Base-by-base conservation (phyloP, 1,284 basidiomycete genomes). In the Pseudozyma pruni region DNA sequence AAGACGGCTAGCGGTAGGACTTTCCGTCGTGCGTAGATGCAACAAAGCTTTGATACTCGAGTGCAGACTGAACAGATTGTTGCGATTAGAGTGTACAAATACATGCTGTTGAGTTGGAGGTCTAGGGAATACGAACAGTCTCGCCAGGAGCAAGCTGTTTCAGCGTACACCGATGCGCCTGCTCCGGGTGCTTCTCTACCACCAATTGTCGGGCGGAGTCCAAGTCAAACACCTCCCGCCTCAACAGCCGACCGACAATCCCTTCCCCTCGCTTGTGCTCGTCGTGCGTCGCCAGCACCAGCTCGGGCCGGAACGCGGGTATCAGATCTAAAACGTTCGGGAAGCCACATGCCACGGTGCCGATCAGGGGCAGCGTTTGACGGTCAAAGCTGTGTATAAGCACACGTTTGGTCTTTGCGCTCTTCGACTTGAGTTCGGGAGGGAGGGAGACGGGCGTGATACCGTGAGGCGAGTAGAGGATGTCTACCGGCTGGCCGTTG, bases 1-100 rank as follows among this genome's bases (percentile, higher is more conserved):
- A 98, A 93, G 87, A 99, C 96, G 17, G 93, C 91, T 23, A 93
- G 61, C 31, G 79, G 79, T 14, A 66, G 78, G 39, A 77, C 78
- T 23, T 80, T 80, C 70, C 75, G 75, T 35, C 70, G 74, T 19
- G 63, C 71, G 25, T 76, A 61, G 16, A 25, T 10, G 35, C 4
- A 23, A 25, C 27, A 22, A 2, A 20, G 4, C 3, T 7, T 8
- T 22, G 17, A n/a, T n/a, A n/a, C n/a, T n/a, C n/a, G n/a, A n/a
- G n/a, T n/a, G 19, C 8, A 23, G 8, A 19, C 14, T 33, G 22
- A 5, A 37, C 20, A 3, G 8, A n/a, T 27, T 35, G 23, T 17
- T 8, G 19, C 22, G 37, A 39, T 17, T 8, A 25, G 22, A 27
- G 14, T 5, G 22, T 29, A 29, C 27, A 29, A 29, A 11, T 29